phyloP scores from a whole-genome alignment of 805 yeast genomes.

The Hanseniaspora taiwanica region DNA sequence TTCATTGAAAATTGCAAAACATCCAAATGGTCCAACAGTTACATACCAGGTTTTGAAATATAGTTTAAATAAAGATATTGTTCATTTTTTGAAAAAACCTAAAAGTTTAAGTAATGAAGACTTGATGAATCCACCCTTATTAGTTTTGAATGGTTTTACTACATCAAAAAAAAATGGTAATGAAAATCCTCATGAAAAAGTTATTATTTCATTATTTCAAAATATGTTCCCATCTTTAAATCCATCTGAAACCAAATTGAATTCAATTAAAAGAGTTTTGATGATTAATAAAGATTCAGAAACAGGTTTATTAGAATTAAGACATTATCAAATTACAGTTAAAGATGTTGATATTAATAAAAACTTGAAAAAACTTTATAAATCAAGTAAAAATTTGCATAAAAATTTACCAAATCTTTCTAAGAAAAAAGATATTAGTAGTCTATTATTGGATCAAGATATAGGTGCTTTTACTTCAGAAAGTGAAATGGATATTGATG shows the following conservation, averaged over 20 bases:
- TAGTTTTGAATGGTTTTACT: slow-evolving; percentile 85
- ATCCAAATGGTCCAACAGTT: slow-evolving; percentile 91
- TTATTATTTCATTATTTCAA: slow-evolving; percentile 81
- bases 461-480: slow-evolving; percentile 73
- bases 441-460: slow-evolving; percentile 69
- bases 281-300: slow-evolving; percentile 62
- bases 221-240: slow-evolving; percentile 92
- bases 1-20: slow-evolving; percentile 67
- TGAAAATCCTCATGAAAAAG: slow-evolving; percentile 53
- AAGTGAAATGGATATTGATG: slow-evolving; percentile 85
- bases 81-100: slow-evolving; percentile 57
- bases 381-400: slow-evolving; percentile 43
- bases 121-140: slow-evolving; percentile 67
- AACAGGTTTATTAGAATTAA: slow-evolving; percentile 62
- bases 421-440: slow-evolving; percentile 62
- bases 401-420: slow-evolving; percentile 60
- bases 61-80: slow-evolving; percentile 71
- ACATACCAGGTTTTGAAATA: slow-evolving; percentile 69
- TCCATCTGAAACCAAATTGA: slow-evolving; percentile 66
- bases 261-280: slow-evolving; percentile 69
- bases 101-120: slow-evolving; percentile 64
- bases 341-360: slow-evolving; percentile 67
- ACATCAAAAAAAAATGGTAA: slow-evolving; percentile 11
- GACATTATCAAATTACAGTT: slow-evolving; percentile 85
- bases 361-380: slow-evolving; percentile 58